Evolutionary conservation across 345 rosid species (phyloP), one percentile per base, ranked within the genome.

Genomic region (Rhodamnia rubescens): DNA sequence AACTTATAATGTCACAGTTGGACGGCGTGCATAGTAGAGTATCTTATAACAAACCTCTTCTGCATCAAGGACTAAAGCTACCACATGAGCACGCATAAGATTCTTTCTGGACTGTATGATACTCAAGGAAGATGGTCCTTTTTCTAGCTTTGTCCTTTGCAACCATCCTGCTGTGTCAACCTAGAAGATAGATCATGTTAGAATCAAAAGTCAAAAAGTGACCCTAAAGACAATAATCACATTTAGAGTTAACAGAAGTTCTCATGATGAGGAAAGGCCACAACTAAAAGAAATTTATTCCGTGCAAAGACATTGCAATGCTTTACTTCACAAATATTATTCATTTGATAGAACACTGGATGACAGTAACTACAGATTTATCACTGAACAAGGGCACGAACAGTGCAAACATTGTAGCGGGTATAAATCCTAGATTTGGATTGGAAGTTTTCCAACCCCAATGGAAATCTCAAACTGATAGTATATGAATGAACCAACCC

Each of bases 81-180:
- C 90, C 55, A 96, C 91, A 91, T 97, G 98, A 82, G 99, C 98
- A 83, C 99, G 95, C 98, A 96, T 92, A 86, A 96, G 92, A 91
- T 91, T 96, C 92, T 94, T 96, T 90, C 98, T 94, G 27, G 99
- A 97, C 87, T 97, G 99, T 95, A 97, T 88, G 21, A 97, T 86
- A 87, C 99, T 95, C 90, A 97, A 89, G 59, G 98, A 97, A 53
- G 96, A 90, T 44, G 98, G 98, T 86, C 98, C 98, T 92, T 97
- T 97, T 89, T 96, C 94, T 81, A 90, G 85, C 81, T 93, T 96
- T 81, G 94, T 91, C 86, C 99, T 94, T 87, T 96, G 96, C 91
- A 97, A 89, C 99, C 98, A 97, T 42, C 99, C 99, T 83, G 99
- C 99, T 80, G 99, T 97, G 51, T 97, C 98, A 86, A 95, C 98